Evolutionary conservation across 768 basidiomycete genomes (phyloP).

Genomic region (Baorangia bicolor): DNA sequence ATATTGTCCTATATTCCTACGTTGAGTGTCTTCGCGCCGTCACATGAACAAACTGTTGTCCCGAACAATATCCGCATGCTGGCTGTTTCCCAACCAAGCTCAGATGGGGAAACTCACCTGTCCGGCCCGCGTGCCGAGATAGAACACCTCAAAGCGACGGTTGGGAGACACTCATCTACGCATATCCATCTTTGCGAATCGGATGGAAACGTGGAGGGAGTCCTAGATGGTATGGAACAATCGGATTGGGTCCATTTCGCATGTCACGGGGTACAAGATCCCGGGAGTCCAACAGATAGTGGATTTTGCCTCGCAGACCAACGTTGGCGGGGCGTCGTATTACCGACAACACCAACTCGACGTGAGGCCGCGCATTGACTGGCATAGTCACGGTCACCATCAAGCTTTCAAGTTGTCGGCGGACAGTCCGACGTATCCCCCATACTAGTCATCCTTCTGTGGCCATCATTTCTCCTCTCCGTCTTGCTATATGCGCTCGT

Average conservation of each 20-base stretch:
- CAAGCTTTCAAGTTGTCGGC: too few species aligned
- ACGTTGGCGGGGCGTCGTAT: too few species aligned
- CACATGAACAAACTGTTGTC: not conserved
- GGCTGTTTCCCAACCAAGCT: conserved; percentile 7
- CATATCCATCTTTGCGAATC: not conserved
- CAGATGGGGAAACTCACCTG: conserved; percentile 3
- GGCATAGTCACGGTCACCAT: too few species aligned
- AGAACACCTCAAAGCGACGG: conserved; percentile 21
- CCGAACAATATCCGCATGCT: not conserved
- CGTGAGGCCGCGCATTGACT: too few species aligned
- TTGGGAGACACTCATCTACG: not conserved
- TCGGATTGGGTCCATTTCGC: conserved; percentile 27
- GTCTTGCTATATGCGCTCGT: too few species aligned
- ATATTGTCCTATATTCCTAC: conserved; percentile 29
- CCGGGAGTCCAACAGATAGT: conserved; percentile 17
- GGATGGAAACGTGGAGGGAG: not conserved
- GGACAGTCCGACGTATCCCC: too few species aligned
- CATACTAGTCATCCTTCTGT: too few species aligned
- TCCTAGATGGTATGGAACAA: not conserved
- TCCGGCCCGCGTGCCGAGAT: conserved; percentile 10
- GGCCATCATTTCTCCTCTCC: too few species aligned
- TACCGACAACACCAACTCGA: too few species aligned
- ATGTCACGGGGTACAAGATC: conserved; percentile 29
- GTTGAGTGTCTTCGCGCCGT: conserved; percentile 11
- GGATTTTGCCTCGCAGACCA: conserved; percentile 13